Base-by-base conservation (phyloP, 192 early-diverging fungal genomes). In the Kickxella alabastrina region DNA sequence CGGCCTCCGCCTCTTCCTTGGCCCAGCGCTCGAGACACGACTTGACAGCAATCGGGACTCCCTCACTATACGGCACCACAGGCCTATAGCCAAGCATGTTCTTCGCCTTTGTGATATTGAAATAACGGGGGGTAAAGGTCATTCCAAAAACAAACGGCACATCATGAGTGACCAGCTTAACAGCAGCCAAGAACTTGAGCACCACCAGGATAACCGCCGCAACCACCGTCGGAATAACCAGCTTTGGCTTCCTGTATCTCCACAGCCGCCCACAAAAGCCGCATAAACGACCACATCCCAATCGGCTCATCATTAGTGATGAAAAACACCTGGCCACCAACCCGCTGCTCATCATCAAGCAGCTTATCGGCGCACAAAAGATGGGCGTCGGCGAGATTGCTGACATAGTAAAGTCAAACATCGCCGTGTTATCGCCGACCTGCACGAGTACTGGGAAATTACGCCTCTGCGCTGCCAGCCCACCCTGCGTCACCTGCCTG, bases 341-440 rank as follows among this genome's bases (percentile, higher is more conserved):
- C 59, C 34, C 40, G 57, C n/a, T n/a, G n/a, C n/a, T n/a, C n/a
- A 22, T 84, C 79, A 48, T 73, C 80, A 60, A 66, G 70, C 25
- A 95, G 62, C 46, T 82, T 85, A 34, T 94, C 83, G 3, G 85
- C 88, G 7, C 92, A 92, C 43, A 93, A 74, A 10, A 95, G 59
- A 64, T 98, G 95, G 10, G 91, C 85, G 48, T 94, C 89, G 6
- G 91, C 91, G n/a, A 88, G 85, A 52, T 97, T 97, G 58, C 83
- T 90, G 6, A 97, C 95, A 57, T 93, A 93, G 95, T 95, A 62
- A 83, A 92, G 55, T 97, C 95, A 65, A 92, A 87, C 31, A 93
- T 58, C 29, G 81, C 83, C 0, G 70, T 79, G 77, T 93, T 94
- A 58, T 84, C 64, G 17, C 95, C 95, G 45, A 97, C 84, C 73